Evolutionary conservation across 768 basidiomycete species (phyloP).

Genomic region (Hydnum rufescens): DNA sequence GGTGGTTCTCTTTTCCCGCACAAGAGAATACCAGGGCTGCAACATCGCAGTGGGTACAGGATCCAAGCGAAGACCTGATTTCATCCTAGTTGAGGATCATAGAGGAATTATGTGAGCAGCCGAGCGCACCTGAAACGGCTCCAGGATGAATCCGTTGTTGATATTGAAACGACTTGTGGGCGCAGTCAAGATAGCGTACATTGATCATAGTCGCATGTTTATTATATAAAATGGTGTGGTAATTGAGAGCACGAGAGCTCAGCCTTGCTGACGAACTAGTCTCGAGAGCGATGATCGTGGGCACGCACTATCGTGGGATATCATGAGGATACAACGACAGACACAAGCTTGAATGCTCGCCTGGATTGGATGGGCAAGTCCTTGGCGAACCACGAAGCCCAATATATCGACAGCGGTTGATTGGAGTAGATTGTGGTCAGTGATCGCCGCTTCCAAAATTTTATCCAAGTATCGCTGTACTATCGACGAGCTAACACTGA

Average conservation of each 20-base stretch:
- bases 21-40: conserved; percentile 77
- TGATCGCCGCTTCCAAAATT: conserved; percentile 65
- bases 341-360: conserved; percentile 23
- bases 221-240: conserved; percentile 64
- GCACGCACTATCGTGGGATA: conserved; percentile 44
- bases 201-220: conserved; percentile 86
- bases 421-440: conserved; percentile 50
- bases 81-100: not conserved
- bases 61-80: not conserved
- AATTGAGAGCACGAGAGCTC: conserved; percentile 52
- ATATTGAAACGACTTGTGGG: conserved; percentile 65
- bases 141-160: conserved; percentile 38
- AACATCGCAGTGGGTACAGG: conserved; percentile 35
- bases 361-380: conserved; percentile 85
- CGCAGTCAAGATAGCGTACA: conserved; percentile 63
- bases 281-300: conserved; percentile 83
- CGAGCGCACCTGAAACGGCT: conserved; percentile 34
- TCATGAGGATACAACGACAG: not conserved
- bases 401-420: conserved; percentile 75
- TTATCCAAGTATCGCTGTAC: conserved; percentile 79
- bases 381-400: conserved; percentile 85
- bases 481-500: conserved; percentile 80
- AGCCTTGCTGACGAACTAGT: conserved; percentile 45
- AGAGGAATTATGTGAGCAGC: not conserved
- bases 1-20: conserved; percentile 73